Conservation (phyloP, 805 yeast genomes). For the Saccharomycopsis sp. region DNA sequence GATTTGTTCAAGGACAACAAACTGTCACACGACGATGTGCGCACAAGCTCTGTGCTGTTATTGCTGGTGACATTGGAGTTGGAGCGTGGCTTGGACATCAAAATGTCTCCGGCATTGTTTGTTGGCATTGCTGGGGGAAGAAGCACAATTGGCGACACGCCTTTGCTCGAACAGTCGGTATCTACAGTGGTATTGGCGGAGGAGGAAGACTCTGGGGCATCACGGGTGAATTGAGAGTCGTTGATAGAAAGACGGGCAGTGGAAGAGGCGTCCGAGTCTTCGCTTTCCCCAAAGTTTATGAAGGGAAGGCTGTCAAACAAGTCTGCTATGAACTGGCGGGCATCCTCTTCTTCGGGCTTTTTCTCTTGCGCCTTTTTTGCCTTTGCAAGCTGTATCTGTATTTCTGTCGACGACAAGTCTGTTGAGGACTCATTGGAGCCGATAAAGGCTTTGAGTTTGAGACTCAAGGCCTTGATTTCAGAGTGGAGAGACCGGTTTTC, state of each 20-base stretch:
- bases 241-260: neutral
- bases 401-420: neutral
- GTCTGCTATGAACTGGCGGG: slow-evolving; percentile 13
- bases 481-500: slow-evolving; percentile 15
- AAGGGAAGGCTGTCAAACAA: slow-evolving; percentile 16
- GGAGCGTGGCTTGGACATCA: too few species aligned
- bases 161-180: neutral
- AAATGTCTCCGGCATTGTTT: too few species aligned
- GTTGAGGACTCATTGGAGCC: neutral
- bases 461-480: slow-evolving; percentile 6
- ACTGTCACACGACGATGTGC: slow-evolving; percentile 16
- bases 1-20: slow-evolving; percentile 19
- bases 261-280: neutral
- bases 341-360: slow-evolving; percentile 6
- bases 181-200: neutral
- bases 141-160: neutral
- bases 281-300: slow-evolving; percentile 5
- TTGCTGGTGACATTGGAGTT: neutral
- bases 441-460: neutral
- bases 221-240: neutral
- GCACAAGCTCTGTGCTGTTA: neutral
- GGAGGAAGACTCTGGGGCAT: neutral
- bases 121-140: neutral
- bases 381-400: neutral
- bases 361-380: neutral